These are phyloP conservation scores for Marvania coccoides DNA, from an alignment of 139 green algal genomes.

Conservation along the genomic window DNA sequence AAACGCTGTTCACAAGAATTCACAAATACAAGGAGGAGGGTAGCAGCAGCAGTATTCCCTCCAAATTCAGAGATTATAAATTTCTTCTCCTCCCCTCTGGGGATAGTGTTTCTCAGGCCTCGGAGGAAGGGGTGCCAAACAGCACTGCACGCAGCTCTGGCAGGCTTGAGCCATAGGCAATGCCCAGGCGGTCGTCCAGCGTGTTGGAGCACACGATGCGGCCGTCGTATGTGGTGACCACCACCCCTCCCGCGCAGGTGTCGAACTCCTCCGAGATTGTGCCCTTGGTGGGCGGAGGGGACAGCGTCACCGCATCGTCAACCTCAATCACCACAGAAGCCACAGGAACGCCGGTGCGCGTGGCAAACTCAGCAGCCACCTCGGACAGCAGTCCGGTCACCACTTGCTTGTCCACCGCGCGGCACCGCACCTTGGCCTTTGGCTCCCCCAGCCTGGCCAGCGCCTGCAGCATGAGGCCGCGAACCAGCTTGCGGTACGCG, in stretches of 20 bases:
- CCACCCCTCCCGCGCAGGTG: constrained; percentile 75
- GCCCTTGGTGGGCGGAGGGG: constrained; percentile 43
- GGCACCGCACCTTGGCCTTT: constrained; percentile 50
- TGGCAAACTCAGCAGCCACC: constrained; percentile 21
- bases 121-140: too few species aligned
- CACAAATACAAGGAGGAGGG: too few species aligned
- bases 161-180: constrained; percentile 70
- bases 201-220: constrained; percentile 91
- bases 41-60: too few species aligned
- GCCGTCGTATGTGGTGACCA: constrained; percentile 75
- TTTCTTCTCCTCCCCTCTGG: neutral
- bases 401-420: constrained; percentile 70
- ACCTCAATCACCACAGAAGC: constrained; percentile 50
- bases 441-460: constrained; percentile 69
- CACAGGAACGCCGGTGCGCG: too few species aligned
- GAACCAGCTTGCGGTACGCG: constrained; percentile 78
- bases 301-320: constrained; percentile 60
- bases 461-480: constrained; percentile 77
- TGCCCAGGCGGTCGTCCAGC: constrained; percentile 81
- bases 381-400: too few species aligned
- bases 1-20: too few species aligned
- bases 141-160: constrained; percentile 62
- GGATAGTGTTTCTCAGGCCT: too few species aligned
- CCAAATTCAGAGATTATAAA: too few species aligned
- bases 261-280: constrained; percentile 40